phyloP scores from a whole-genome alignment of 805 yeast species.

The Teunomyces kruisii region DNA sequence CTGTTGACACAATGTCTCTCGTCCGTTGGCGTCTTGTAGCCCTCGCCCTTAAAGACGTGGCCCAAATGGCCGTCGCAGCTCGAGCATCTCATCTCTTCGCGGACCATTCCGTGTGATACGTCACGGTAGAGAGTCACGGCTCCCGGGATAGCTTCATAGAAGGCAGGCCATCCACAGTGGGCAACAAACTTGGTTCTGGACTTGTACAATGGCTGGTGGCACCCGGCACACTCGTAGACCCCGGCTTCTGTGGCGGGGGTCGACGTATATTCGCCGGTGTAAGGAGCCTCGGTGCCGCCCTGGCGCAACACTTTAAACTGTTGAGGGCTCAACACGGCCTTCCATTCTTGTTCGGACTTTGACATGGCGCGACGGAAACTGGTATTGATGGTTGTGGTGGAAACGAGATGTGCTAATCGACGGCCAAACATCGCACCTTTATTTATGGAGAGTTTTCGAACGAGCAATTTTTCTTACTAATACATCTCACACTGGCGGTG shows the following conservation, averaged over 20 bases:
- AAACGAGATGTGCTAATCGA: not conserved
- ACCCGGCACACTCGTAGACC: slow-evolving; percentile 81
- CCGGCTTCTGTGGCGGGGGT: slow-evolving; percentile 58
- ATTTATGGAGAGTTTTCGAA: not conserved
- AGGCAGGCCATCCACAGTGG: slow-evolving; percentile 98
- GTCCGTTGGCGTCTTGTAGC: slow-evolving; percentile 83
- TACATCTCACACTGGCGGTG: not conserved
- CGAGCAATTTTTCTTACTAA: not conserved
- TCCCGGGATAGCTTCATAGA: slow-evolving; percentile 85
- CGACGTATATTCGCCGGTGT: slow-evolving; percentile 57
- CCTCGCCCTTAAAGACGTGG: slow-evolving; percentile 93
- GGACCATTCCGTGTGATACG: slow-evolving; percentile 65
- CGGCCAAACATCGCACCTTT: not conserved
- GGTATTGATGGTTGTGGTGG: not conserved
- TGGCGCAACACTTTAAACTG: slow-evolving; percentile 79
- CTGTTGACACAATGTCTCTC: slow-evolving; percentile 96
- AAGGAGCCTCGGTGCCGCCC: slow-evolving; percentile 70
- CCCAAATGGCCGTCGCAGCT: slow-evolving; percentile 94
- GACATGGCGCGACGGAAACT: slow-evolving; percentile 15
- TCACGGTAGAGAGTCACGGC: slow-evolving; percentile 66
- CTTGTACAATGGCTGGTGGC: slow-evolving; percentile 74
- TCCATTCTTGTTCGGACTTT: slow-evolving; percentile 67
- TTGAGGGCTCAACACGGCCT: slow-evolving; percentile 67
- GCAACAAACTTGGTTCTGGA: slow-evolving; percentile 82
- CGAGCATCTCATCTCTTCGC: slow-evolving; percentile 88